Evolutionary conservation across 352 stramenopile genomes (phyloP).

Genomic region (Pythium folliculosum): DNA sequence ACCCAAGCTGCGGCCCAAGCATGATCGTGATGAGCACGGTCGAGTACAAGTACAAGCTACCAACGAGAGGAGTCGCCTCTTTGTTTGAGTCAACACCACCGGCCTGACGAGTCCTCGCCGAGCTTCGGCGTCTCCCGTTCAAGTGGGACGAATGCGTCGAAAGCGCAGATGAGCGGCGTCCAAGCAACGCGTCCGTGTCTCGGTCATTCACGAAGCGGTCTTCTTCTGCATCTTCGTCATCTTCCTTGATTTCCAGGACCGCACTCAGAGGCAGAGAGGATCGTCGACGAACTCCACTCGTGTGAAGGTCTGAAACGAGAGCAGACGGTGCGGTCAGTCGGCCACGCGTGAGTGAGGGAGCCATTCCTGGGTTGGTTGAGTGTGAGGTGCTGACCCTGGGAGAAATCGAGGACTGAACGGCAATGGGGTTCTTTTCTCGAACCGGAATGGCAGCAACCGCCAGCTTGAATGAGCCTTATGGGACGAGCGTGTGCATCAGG

Average conservation of each 20-base stretch:
- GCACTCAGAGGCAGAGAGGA: constrained; percentile 23
- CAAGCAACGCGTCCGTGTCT: constrained; percentile 17
- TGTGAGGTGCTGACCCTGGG: background rate
- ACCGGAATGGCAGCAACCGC: constrained; percentile 4
- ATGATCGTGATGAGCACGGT: constrained; percentile 42
- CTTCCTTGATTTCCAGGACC: constrained; percentile 25
- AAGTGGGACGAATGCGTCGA: constrained; percentile 4
- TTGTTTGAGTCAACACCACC: constrained; percentile 8
- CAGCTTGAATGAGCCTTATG: background rate
- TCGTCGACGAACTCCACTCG: constrained; percentile 18
- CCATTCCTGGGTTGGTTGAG: background rate
- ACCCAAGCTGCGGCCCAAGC: constrained; percentile 40
- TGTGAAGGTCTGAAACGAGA: constrained; percentile 5
- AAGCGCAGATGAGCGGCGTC: constrained; percentile 12
- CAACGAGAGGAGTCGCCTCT: constrained; percentile 23
- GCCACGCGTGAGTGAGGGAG: background rate
- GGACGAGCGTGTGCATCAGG: background rate
- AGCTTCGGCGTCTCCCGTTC: constrained; percentile 13
- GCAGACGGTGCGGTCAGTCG: background rate
- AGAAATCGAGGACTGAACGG: constrained; percentile 7
- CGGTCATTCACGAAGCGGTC: constrained; percentile 18
- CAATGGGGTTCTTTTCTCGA: constrained; percentile 7
- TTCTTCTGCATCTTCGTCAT: constrained; percentile 25
- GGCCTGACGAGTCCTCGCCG: background rate
- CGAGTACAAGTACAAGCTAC: constrained; percentile 37